Conservation (phyloP, 2,329 filamentous ascomycete genomes). For the Trichoderma hamatum region DNA sequence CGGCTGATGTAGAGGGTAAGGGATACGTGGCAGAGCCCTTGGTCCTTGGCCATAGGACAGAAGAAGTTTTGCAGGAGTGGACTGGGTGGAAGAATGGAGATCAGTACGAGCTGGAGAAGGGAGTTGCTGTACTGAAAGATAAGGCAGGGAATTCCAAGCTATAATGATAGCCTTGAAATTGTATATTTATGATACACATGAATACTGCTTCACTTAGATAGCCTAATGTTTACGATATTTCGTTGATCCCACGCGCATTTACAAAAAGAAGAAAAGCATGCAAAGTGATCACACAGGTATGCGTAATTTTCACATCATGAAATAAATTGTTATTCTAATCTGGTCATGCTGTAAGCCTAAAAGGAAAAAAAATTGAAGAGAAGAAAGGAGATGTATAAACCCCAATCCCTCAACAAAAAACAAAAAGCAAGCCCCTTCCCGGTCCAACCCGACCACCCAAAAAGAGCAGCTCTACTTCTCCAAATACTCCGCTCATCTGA, state of each 20-base stretch:
- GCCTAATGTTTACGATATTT: neutral
- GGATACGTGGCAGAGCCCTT: constrained; percentile 68
- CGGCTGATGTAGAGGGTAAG: constrained; percentile 41
- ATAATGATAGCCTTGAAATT: neutral
- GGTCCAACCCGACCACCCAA: neutral
- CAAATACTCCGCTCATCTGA: constrained; percentile 25
- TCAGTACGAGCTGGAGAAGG: constrained; percentile 69
- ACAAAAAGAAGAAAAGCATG: neutral
- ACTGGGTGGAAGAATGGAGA: constrained; percentile 73
- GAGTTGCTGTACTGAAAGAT: constrained; percentile 58
- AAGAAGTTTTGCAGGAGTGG: constrained; percentile 71
- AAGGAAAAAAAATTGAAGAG: constrained; percentile 16
- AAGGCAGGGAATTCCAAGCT: constrained; percentile 12
- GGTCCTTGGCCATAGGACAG: constrained; percentile 70
- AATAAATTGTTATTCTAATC: constrained; percentile 32
- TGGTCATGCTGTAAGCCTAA: constrained; percentile 29
- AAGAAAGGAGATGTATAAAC: constrained; percentile 9
- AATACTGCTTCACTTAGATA: neutral
- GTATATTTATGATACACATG: neutral
- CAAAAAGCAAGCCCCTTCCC: constrained; percentile 1
- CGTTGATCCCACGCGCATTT: neutral
- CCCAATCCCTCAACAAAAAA: constrained; percentile 7
- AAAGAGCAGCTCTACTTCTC: constrained; percentile 6
- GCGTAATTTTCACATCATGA: neutral
- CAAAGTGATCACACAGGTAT: neutral